Percentiles rank a stretch among this genome's conserved stretches.
phyloP scores from a whole-genome alignment of 129 eudicot genomes.

The Lactuca saligna region DNA sequence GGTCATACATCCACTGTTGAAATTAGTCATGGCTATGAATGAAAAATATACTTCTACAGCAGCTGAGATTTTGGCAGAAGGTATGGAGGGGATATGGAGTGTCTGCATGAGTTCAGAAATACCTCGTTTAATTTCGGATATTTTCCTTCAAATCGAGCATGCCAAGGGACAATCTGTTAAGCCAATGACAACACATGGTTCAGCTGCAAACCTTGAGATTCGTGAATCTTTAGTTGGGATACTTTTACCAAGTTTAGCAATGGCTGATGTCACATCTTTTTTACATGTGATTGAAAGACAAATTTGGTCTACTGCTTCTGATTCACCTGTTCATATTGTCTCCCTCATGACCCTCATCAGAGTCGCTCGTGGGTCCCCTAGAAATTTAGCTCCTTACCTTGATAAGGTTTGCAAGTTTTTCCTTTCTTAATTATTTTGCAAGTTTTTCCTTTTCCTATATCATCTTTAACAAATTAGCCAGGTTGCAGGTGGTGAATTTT shows the following conservation, averaged over 20 bases:
- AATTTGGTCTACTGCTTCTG: slow-evolving; percentile 98
- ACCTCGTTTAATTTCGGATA: slow-evolving; percentile 75
- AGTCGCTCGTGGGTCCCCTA: slow-evolving; percentile 89
- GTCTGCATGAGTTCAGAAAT: slow-evolving; percentile 76
- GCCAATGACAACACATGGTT: slow-evolving; percentile 17
- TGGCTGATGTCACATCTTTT: slow-evolving; percentile 84
- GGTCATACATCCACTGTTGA: slow-evolving; percentile 64
- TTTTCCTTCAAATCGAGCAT: slow-evolving; percentile 85
- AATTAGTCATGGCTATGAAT: slow-evolving; percentile 94
- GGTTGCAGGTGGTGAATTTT: slow-evolving; percentile 95
- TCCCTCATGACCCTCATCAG: slow-evolving; percentile 79
- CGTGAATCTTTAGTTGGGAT: slow-evolving; percentile 69
- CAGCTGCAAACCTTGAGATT: slow-evolving; percentile 51
- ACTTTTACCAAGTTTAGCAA: slow-evolving; percentile 91
- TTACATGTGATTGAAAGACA: slow-evolving; percentile 85
- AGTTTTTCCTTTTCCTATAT: slow-evolving; percentile 8
- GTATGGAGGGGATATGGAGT: slow-evolving; percentile 97
- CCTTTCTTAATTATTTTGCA: neutral
- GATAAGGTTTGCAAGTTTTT: slow-evolving; percentile 70
- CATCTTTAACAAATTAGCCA: slow-evolving; percentile 59
- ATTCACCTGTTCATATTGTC: slow-evolving; percentile 93
- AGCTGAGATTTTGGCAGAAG: slow-evolving; percentile 94
- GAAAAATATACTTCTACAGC: slow-evolving; percentile 84
- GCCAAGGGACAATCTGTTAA: slow-evolving; percentile 51
- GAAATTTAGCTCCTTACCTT: slow-evolving; percentile 80